Conservation (phyloP, 2,329 filamentous ascomycete species). For the Ophidiomyces ophidiicola region DNA sequence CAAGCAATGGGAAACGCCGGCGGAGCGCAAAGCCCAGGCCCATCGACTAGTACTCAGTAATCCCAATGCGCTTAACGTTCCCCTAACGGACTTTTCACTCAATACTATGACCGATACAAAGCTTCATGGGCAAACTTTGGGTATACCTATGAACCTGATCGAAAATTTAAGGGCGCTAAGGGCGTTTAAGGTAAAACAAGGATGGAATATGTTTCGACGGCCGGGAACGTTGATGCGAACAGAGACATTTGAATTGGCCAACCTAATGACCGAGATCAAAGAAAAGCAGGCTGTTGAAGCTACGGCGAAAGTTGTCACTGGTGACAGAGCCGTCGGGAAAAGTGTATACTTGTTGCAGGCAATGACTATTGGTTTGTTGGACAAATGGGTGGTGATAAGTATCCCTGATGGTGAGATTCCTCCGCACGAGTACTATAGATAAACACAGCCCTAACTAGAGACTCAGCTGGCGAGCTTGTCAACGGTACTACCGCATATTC, state of each 20-base stretch:
- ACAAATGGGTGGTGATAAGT: slow-evolving; percentile 78
- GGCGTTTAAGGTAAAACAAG: slow-evolving; percentile 82
- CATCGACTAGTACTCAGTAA: slow-evolving; percentile 90
- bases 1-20: slow-evolving; percentile 47
- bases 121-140: slow-evolving; percentile 54
- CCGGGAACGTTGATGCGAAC: slow-evolving; percentile 67
- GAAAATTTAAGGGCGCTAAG: slow-evolving; percentile 73
- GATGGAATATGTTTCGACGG: slow-evolving; percentile 72
- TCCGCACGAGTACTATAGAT: neutral
- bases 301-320: slow-evolving; percentile 52
- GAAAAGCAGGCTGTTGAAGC: slow-evolving; percentile 23
- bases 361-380: slow-evolving; percentile 66
- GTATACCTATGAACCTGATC: slow-evolving; percentile 55
- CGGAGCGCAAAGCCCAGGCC: slow-evolving; percentile 75
- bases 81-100: slow-evolving; percentile 48
- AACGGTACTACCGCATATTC: slow-evolving; percentile 72
- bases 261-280: slow-evolving; percentile 40
- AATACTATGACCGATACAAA: slow-evolving; percentile 44
- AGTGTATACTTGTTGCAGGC: slow-evolving; percentile 75
- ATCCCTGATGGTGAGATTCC: slow-evolving; percentile 65
- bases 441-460: neutral
- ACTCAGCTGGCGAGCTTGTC: slow-evolving; percentile 63
- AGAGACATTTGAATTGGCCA: slow-evolving; percentile 63
- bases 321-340: slow-evolving; percentile 68
- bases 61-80: slow-evolving; percentile 73